Evolutionary conservation across 2,329 filamentous ascomycete genomes (phyloP), one percentile per base, ranked within the genome.

Genomic region (Fusarium goolgardi): DNA sequence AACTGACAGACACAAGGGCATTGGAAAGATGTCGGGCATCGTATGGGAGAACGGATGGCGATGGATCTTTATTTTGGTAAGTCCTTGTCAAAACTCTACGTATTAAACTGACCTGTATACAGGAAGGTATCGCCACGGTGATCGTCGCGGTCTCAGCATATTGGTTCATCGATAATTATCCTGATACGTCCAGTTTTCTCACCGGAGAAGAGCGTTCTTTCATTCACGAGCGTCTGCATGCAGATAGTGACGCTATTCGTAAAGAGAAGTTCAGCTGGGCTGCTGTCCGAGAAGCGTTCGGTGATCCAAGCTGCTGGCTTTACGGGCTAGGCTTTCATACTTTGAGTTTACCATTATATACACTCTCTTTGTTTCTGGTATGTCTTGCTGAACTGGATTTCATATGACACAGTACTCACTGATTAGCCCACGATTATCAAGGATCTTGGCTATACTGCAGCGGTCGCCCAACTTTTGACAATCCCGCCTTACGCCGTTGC

Each of bases 251-350:
- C 72, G 88, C 90, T 0, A 92, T 88, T 0, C 85, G 88, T 7
- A 81, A 89, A 47, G 91, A 95, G 68, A 74, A 79, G 1, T 94
- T 94, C 72, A 85, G 80, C 5, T 94, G 91, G 92, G 76, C 69
- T 0, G 88, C 89, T 21, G 91, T 94, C 0, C 58, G 77, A 25
- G 81, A 86, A 20, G 91, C 91, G 0, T 76, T 92, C 40, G 86
- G 82, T 16, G 90, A 94, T 70, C 85, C 86, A 2, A 92, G 90
- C 73, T 89, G 89, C 72, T 92, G 88, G 88, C 81, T 94, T 0
- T 94, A 94, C 67, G 89, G 90, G 0, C 75, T 92, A 0, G 86
- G 84, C 0, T 93, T 92, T 70, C 90, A 93, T 74, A 92, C 90
- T 7, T 88, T 93, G 82, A 90, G 87, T 58, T 77, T 94, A 15